Percentiles rank a stretch among this genome's conserved stretches.
Evolutionary conservation across 371 early-diverging fungal genomes (phyloP).

Genomic region (Mortierella sp.): DNA sequence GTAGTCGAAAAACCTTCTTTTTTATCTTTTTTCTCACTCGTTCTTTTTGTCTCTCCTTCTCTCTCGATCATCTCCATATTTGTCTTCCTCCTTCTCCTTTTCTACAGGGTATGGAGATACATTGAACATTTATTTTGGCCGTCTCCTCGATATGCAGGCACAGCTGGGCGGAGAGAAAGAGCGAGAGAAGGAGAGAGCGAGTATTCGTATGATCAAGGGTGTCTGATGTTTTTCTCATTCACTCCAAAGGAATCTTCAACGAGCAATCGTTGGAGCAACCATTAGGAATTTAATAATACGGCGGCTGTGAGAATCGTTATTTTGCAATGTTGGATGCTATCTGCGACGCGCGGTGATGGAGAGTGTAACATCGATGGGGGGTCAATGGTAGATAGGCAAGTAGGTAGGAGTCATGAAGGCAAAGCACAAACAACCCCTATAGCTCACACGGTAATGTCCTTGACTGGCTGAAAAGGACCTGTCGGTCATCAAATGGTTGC

Average conservation of each 20-base stretch:
- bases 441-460: background rate
- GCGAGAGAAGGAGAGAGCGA: background rate
- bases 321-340: too few species aligned
- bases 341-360: background rate
- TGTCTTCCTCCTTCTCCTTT: background rate
- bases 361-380: background rate
- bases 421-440: background rate
- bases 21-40: background rate
- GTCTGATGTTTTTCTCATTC: background rate
- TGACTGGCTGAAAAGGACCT: background rate
- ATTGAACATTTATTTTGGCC: background rate
- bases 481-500: constrained; percentile 3
- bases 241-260: background rate
- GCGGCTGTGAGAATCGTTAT: constrained; percentile 1
- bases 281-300: background rate
- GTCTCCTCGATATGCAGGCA: background rate
- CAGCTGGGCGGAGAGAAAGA: background rate
- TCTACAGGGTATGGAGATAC: background rate
- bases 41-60: background rate
- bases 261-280: background rate
- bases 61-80: background rate
- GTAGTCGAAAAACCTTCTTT: constrained; percentile 8
- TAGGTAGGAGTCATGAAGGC: background rate
- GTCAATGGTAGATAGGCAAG: background rate
- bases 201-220: background rate